A percentile compares a stretch with the other conserved stretches of the same genome.
Conservation (phyloP, 2,329 filamentous ascomycete species). For the Fusarium cicatricum region DNA sequence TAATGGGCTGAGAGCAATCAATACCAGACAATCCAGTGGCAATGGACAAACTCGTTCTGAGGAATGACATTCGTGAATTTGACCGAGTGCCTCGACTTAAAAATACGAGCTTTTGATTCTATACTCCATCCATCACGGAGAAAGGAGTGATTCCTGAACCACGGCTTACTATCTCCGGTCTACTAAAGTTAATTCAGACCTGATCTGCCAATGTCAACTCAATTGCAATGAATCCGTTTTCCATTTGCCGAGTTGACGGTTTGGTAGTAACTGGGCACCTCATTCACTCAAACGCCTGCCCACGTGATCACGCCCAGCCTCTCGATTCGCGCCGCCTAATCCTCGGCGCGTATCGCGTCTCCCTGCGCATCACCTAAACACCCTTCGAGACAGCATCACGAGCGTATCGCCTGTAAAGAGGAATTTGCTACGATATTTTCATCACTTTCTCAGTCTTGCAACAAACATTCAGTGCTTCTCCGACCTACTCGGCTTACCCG, state of each 20-base stretch:
- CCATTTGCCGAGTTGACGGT: no score
- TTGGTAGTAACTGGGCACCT: no score
- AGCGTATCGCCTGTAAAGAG: constrained; percentile 30
- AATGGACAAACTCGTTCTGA: not conserved
- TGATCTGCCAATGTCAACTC: no score
- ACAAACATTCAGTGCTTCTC: not conserved
- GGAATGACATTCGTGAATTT: not conserved
- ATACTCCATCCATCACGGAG: no score
- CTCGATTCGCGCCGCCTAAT: constrained; percentile 47
- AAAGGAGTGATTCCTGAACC: no score
- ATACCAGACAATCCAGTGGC: not conserved
- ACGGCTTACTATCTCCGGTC: no score
- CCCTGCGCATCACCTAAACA: constrained; percentile 39
- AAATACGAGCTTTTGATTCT: not conserved
- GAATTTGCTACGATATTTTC: not conserved
- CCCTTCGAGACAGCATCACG: constrained; percentile 35
- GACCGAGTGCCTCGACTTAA: constrained; percentile 1
- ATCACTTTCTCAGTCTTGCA: not conserved
- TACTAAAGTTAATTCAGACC: no score
- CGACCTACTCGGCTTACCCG: not conserved
- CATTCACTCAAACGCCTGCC: constrained; percentile 5
- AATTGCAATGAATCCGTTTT: no score
- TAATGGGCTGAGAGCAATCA: not conserved
- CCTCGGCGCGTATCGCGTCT: constrained; percentile 47
- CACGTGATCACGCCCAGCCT: constrained; percentile 44